Conservation (phyloP, 2,329 filamentous ascomycete genomes). For the Ceratocystis papillata region DNA sequence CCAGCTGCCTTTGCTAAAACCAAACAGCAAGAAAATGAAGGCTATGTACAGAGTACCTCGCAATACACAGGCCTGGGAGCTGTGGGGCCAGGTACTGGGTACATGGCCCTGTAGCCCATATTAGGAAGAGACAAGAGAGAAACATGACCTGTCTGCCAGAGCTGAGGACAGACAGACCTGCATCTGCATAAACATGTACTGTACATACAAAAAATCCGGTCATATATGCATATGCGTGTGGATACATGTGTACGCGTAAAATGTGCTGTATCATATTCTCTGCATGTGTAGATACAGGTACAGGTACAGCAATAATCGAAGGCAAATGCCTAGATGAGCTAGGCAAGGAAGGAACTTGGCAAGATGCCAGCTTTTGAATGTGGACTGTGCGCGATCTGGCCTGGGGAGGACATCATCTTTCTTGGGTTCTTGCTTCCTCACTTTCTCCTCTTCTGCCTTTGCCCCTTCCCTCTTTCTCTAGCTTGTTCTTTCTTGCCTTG, state of each 20-base stretch:
- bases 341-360: background rate
- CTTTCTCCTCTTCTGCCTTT: too few species aligned
- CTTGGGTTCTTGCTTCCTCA: background rate
- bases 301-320: too few species aligned
- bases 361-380: slow-evolving; percentile 15
- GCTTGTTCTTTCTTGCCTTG: background rate
- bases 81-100: background rate
- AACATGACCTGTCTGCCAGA: background rate
- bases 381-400: slow-evolving; percentile 17
- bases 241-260: background rate
- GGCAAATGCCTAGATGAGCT: too few species aligned
- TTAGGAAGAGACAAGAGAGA: too few species aligned
- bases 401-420: background rate
- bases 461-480: background rate
- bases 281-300: background rate
- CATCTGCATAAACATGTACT: too few species aligned
- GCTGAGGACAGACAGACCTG: too few species aligned
- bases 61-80: background rate
- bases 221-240: background rate
- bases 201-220: background rate
- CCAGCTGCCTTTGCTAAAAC: background rate
- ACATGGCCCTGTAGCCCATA: background rate
- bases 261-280: background rate
- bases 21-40: background rate
- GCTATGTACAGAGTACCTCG: slow-evolving; percentile 11